These are phyloP conservation scores for Naganishia onofrii DNA, from an alignment of 768 basidiomycete species.

Conservation along the genomic window DNA sequence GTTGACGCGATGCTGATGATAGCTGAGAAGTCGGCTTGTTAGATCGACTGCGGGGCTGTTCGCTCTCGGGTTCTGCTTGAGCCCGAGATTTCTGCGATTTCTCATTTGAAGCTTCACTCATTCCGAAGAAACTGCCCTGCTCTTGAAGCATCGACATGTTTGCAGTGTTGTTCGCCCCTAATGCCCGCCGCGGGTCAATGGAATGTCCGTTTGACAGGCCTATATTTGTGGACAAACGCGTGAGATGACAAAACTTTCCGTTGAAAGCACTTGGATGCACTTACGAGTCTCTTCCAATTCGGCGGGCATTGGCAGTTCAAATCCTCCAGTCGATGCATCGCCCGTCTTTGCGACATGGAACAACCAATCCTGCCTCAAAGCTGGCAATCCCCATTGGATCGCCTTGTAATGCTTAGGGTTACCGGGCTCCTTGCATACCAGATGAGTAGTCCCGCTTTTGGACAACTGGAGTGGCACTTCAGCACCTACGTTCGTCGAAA, in stretches of 20 bases:
- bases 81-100: not conserved
- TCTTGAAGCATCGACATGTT: constrained; percentile 15
- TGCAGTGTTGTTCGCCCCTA: constrained; percentile 11
- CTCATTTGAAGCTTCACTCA: constrained; percentile 7
- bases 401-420: constrained; percentile 80
- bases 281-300: constrained; percentile 62
- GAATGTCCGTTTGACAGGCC: not conserved
- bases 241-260: constrained; percentile 24
- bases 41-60: not conserved
- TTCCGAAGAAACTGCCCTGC: constrained; percentile 16
- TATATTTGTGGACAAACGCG: not conserved
- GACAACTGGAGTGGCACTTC: constrained; percentile 8
- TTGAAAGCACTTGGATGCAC: constrained; percentile 57
- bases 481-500: not conserved
- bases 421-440: constrained; percentile 68
- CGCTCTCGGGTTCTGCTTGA: not conserved
- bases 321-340: not conserved
- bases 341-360: constrained; percentile 62
- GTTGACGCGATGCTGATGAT: constrained; percentile 5
- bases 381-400: constrained; percentile 70
- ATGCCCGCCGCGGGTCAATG: not conserved
- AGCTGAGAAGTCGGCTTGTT: not conserved
- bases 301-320: not conserved
- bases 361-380: constrained; percentile 71
- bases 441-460: constrained; percentile 62